Conservation (phyloP, 208 protist genomes). For the Leishmania braziliensis region DNA sequence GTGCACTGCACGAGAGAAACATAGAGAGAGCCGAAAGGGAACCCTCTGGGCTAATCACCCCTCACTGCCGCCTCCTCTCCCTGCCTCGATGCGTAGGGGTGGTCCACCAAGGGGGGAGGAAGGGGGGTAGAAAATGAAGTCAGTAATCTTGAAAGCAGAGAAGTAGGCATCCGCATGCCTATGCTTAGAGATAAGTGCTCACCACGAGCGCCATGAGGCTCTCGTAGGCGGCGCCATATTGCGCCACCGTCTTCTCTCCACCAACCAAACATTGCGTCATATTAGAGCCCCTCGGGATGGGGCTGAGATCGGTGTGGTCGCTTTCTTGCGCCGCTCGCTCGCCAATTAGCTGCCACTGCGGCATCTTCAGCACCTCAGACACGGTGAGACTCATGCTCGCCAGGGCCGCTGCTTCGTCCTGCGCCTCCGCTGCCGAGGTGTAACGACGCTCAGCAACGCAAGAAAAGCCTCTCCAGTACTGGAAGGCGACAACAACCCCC, state of each 20-base stretch:
- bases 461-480: conserved; percentile 20
- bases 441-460: conserved; percentile 16
- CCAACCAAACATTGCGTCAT: neutral
- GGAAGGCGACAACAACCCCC: conserved; percentile 22
- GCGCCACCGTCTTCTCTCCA: neutral
- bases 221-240: conserved; percentile 14
- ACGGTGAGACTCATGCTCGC: neutral
- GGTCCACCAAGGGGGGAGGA: neutral
- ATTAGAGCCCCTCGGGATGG: neutral
- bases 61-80: too few relatives aligned
- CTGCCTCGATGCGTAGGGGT: neutral
- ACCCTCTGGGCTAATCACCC: neutral
- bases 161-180: neutral
- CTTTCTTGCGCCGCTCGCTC: neutral
- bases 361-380: neutral
- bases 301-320: neutral
- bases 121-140: neutral
- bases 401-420: neutral
- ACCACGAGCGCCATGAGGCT: conserved; percentile 33
- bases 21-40: neutral
- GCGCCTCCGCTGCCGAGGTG: conserved; percentile 2
- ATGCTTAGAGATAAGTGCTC: conserved; percentile 17
- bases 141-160: neutral
- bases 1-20: neutral
- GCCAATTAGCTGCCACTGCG: neutral